Conservation (phyloP, 345 rosid species). For the Citrus mangshanensis region DNA sequence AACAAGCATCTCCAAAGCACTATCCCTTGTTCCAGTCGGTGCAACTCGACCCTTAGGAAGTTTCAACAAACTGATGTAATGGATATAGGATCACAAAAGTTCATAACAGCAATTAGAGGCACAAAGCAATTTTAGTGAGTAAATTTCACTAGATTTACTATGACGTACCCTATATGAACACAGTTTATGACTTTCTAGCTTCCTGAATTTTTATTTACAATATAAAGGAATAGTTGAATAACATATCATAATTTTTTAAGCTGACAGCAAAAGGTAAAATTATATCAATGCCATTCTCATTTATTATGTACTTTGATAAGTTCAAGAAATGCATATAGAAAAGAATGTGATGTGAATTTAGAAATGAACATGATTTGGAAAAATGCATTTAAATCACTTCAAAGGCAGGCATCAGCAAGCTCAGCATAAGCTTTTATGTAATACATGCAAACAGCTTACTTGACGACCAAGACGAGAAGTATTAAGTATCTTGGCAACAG, state of each 20-base stretch:
- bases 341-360: neutral
- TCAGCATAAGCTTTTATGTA: neutral
- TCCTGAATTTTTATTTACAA: neutral
- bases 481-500: slow-evolving; percentile 59
- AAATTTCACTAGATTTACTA: neutral
- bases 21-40: slow-evolving; percentile 74
- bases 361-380: neutral
- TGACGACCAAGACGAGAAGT: slow-evolving; percentile 73
- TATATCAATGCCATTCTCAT: neutral
- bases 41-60: slow-evolving; percentile 73
- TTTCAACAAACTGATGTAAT: slow-evolving; percentile 12
- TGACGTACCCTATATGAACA: neutral
- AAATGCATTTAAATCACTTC: neutral
- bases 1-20: slow-evolving; percentile 73
- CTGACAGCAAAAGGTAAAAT: neutral
- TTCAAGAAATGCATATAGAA: neutral
- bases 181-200: neutral
- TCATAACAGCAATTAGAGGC: neutral
- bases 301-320: neutral
- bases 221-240: neutral
- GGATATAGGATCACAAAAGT: slow-evolving; percentile 5
- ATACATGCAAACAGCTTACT: slow-evolving; percentile 37
- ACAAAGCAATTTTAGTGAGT: neutral
- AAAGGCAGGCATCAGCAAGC: neutral
- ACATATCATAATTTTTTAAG: neutral